These are phyloP conservation scores for Brasenia schreberi DNA, from an alignment of 164 flowering plant species.

Conservation along the genomic window DNA sequence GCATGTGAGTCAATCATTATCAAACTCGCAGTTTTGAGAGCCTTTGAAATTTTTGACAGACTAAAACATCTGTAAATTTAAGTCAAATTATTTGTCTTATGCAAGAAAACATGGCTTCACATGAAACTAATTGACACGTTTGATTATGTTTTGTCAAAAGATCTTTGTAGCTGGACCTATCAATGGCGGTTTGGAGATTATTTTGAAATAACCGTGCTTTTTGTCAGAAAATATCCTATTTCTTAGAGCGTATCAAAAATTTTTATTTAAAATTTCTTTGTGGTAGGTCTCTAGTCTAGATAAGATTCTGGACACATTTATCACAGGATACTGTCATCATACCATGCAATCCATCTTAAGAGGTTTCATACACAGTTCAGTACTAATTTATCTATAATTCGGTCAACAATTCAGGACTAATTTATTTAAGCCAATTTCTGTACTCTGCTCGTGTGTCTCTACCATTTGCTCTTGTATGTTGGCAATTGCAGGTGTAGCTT, in stretches of 20 bases:
- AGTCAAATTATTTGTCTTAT: background rate
- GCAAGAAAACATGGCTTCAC: background rate
- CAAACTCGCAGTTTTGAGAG: background rate
- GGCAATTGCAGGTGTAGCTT: too few relatives aligned
- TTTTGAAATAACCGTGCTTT: background rate
- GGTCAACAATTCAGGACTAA: background rate
- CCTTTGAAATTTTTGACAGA: too few relatives aligned
- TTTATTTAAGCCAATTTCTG: background rate
- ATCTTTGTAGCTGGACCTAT: background rate
- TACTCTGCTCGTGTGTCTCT: background rate
- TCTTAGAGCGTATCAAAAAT: background rate
- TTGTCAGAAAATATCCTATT: background rate
- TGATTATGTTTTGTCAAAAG: background rate
- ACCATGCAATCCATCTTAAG: background rate
- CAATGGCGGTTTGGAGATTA: background rate
- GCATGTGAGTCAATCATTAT: background rate
- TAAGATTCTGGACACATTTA: too few relatives aligned
- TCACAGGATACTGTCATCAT: background rate
- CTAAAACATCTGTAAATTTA: too few relatives aligned
- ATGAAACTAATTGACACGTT: background rate
- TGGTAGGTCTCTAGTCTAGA: background rate
- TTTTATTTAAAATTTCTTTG: background rate
- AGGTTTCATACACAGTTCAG: background rate
- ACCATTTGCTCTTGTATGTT: background rate
- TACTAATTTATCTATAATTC: background rate